Evolutionary conservation across 305 asterid genomes (phyloP).

Genomic region (Fraxinus angustifolia): DNA sequence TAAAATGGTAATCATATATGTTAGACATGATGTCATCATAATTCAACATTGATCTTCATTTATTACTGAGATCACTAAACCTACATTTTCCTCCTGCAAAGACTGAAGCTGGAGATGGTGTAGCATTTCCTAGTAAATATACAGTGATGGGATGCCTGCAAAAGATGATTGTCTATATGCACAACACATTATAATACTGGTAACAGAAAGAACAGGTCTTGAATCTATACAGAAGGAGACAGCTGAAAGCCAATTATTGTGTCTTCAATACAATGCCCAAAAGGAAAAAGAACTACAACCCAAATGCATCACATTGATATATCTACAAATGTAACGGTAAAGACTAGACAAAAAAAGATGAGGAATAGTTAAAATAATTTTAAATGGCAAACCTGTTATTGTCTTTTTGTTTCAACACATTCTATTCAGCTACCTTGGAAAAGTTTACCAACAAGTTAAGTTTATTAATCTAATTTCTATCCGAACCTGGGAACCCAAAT

Average conservation of each 20-base stretch:
- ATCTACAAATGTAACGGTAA: background rate
- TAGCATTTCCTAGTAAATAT: slow-evolving; percentile 8
- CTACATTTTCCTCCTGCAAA: background rate
- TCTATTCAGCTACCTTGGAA: slow-evolving; percentile 5
- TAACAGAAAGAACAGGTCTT: slow-evolving; percentile 14
- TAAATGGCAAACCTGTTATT: background rate
- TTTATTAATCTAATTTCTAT: background rate
- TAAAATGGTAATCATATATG: background rate
- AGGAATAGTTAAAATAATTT: background rate
- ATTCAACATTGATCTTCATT: slow-evolving; percentile 13
- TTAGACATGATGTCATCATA: slow-evolving; percentile 9
- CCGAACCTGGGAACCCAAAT: slow-evolving; percentile 4
- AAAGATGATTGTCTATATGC: slow-evolving; percentile 1
- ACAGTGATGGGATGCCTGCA: slow-evolving; percentile 16
- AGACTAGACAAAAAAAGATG: slow-evolving; percentile 4
- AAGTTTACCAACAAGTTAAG: background rate
- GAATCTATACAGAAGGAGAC: slow-evolving; percentile 5
- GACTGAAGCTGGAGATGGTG: slow-evolving; percentile 4
- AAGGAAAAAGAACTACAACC: background rate
- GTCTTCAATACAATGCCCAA: background rate
- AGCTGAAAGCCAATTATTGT: background rate
- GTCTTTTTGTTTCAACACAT: slow-evolving; percentile 14
- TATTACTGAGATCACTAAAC: background rate
- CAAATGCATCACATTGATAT: background rate
- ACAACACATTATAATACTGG: background rate